phyloP scores from a whole-genome alignment of 257 asterid species.

The Primulina tabacum region DNA sequence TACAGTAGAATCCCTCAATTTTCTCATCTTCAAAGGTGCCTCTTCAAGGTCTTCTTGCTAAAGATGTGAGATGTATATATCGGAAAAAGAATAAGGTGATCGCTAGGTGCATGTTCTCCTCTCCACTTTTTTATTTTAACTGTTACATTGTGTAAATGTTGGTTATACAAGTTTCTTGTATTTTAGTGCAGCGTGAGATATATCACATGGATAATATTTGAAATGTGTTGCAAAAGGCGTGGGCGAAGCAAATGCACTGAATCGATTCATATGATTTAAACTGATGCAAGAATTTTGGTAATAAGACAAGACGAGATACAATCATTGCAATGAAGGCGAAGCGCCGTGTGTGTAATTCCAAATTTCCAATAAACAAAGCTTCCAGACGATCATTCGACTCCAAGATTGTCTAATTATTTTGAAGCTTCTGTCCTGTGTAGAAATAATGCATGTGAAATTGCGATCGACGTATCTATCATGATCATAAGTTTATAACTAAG shows the following conservation, averaged over 20 bases:
- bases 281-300: neutral
- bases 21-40: slow-evolving; percentile 94
- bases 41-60: slow-evolving; percentile 35
- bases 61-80: slow-evolving; percentile 1
- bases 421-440: neutral
- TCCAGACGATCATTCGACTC: slow-evolving; percentile 4
- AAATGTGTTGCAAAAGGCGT: neutral
- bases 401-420: neutral
- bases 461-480: neutral
- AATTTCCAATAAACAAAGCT: slow-evolving; percentile 10
- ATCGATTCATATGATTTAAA: neutral
- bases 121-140: no score
- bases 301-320: neutral
- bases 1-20: slow-evolving; percentile 79
- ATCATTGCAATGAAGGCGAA: neutral
- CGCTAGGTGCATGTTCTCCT: neutral
- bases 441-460: neutral
- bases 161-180: no score
- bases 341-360: no score
- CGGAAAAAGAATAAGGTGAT: neutral
- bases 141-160: neutral
- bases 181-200: neutral
- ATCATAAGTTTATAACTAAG: neutral
- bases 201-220: neutral
- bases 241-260: no score